Evolutionary conservation across 2,329 filamentous ascomycete species (phyloP).

Genomic region (Fusarium tanahbumbuense): DNA sequence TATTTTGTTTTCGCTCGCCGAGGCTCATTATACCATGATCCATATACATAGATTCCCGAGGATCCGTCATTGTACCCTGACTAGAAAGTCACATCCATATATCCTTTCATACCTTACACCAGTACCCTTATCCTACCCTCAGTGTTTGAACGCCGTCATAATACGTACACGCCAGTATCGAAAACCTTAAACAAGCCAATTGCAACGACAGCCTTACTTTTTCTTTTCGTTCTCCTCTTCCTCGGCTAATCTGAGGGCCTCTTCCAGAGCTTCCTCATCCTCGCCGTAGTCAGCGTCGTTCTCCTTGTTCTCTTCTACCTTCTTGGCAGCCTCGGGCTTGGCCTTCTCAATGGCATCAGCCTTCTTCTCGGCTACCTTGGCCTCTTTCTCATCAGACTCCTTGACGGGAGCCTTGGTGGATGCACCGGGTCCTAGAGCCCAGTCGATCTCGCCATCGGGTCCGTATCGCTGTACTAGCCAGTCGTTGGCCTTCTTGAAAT

Average conservation of each 20-base stretch:
- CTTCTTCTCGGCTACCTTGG: conserved; percentile 39
- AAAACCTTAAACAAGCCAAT: not conserved
- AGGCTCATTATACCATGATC: not conserved
- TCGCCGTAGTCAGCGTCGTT: conserved; percentile 50
- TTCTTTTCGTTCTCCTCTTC: conserved; percentile 41
- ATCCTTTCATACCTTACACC: conserved; percentile 8
- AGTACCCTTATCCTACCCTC: conserved; percentile 11
- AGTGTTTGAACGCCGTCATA: conserved; percentile 34
- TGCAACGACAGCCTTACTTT: conserved; percentile 14
- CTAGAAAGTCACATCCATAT: conserved; percentile 13
- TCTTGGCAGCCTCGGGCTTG: conserved; percentile 26
- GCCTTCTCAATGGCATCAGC: conserved; percentile 45
- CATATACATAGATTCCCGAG: conserved; percentile 32
- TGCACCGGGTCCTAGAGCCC: conserved; percentile 68
- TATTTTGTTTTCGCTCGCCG: not conserved
- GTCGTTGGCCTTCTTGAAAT: conserved; percentile 84
- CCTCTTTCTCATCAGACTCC: conserved; percentile 38
- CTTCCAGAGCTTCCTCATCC: conserved; percentile 54
- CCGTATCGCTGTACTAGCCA: conserved; percentile 88
- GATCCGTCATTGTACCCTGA: conserved; percentile 24
- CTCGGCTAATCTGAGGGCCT: conserved; percentile 51
- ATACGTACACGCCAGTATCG: conserved; percentile 24
- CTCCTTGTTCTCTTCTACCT: conserved; percentile 36
- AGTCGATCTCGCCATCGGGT: conserved; percentile 83
- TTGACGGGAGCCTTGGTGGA: conserved; percentile 49